phyloP scores from a whole-genome alignment of 2,329 filamentous ascomycete genomes.

The Clonostachys chloroleuca region DNA sequence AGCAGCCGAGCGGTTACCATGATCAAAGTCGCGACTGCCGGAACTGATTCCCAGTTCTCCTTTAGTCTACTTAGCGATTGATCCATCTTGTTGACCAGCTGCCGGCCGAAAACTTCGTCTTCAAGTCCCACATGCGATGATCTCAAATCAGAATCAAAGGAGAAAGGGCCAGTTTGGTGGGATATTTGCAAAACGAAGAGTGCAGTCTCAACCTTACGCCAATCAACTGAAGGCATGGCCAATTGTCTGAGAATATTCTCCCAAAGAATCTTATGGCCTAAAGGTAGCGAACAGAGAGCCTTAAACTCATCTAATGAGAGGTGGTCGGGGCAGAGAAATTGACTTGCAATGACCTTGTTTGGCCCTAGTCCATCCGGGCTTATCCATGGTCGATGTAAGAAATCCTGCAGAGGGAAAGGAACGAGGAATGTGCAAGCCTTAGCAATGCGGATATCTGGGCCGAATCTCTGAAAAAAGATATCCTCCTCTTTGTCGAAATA shows the following conservation, averaged over 20 bases:
- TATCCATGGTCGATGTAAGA: conserved; percentile 21
- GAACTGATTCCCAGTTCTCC: background rate
- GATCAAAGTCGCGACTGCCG: too few relatives aligned
- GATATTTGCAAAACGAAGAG: conserved; percentile 43
- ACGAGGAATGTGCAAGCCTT: conserved; percentile 33
- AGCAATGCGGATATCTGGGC: conserved; percentile 11
- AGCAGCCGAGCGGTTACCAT: too few relatives aligned
- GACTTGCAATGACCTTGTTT: conserved; percentile 47
- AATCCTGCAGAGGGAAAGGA: conserved; percentile 30
- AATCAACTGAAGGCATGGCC: conserved; percentile 37
- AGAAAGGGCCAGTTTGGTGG: conserved; percentile 39
- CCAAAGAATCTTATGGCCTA: conserved; percentile 47
- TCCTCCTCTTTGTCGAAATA: conserved; percentile 23
- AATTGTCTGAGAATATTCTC: conserved; percentile 50
- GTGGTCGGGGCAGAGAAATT: conserved; percentile 36
- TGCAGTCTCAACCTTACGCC: conserved; percentile 41
- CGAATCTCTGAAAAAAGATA: conserved; percentile 8
- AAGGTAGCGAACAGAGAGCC: conserved; percentile 39
- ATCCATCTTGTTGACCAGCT: conserved; percentile 15
- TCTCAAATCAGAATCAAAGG: conserved; percentile 15
- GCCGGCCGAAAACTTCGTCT: conserved; percentile 33
- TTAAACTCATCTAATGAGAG: conserved; percentile 51
- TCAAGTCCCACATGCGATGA: conserved; percentile 8
- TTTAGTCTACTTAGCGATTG: conserved; percentile 13
- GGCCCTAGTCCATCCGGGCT: conserved; percentile 19